Percentiles rank a stretch among this genome's conserved stretches.
These are phyloP conservation scores for Candida tropicalis DNA, from an alignment of 1,139 yeast species.

Conservation along the genomic window DNA sequence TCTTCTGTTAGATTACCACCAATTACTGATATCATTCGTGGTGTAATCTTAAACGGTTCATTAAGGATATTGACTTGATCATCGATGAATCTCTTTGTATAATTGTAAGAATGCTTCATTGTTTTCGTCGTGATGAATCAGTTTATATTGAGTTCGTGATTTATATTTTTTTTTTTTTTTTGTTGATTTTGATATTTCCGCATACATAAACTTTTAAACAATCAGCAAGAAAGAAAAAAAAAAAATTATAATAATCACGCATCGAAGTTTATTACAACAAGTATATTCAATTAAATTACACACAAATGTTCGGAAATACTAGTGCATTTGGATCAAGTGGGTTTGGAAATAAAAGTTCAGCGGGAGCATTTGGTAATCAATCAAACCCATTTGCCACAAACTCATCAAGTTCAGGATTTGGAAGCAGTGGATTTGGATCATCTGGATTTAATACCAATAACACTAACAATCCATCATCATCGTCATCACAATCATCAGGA, in stretches of 20 bases:
- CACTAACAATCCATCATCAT: background rate
- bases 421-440: background rate
- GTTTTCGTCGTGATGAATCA: background rate
- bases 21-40: constrained; percentile 18
- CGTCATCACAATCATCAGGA: background rate
- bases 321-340: constrained; percentile 18
- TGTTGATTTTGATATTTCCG: background rate
- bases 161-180: background rate
- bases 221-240: too few relatives aligned
- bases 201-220: too few relatives aligned
- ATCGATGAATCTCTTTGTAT: constrained; percentile 36
- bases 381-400: constrained; percentile 14
- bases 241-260: too few relatives aligned
- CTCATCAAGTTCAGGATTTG: constrained; percentile 7
- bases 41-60: constrained; percentile 26
- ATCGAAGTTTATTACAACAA: background rate
- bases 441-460: background rate
- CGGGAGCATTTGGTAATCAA: constrained; percentile 17
- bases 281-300: background rate
- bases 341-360: constrained; percentile 20
- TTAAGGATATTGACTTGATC: constrained; percentile 27
- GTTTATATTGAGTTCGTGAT: background rate
- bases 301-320: constrained; percentile 5
- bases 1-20: constrained; percentile 18
- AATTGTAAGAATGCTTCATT: constrained; percentile 24